Conservation (phyloP, 140 eudicot species). For the Senecio squalidus region DNA sequence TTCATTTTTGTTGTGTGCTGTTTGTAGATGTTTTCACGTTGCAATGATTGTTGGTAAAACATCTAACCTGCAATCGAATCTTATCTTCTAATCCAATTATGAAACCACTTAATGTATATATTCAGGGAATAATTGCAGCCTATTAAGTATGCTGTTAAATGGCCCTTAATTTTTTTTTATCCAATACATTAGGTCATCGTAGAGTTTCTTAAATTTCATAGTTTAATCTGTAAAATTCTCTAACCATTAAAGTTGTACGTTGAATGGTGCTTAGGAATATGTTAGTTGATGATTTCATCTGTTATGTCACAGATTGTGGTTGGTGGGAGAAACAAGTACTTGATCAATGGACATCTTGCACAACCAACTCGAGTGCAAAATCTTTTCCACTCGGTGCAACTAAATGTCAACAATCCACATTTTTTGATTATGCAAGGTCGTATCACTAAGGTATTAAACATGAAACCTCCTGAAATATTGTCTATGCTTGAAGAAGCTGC, state of each 20-base stretch:
- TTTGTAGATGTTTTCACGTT: too few relatives aligned
- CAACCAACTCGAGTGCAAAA: slow-evolving; percentile 98
- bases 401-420: slow-evolving; percentile 97
- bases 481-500: slow-evolving; percentile 99
- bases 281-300: neutral
- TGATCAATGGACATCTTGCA: slow-evolving; percentile 97
- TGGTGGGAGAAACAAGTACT: slow-evolving; percentile 98
- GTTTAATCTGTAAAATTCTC: too few relatives aligned
- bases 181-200: too few relatives aligned
- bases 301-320: slow-evolving; percentile 74
- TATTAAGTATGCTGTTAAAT: too few relatives aligned
- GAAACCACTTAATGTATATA: too few relatives aligned
- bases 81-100: too few relatives aligned
- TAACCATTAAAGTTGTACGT: too few relatives aligned
- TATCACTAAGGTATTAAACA: slow-evolving; percentile 94
- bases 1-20: too few relatives aligned
- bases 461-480: slow-evolving; percentile 99
- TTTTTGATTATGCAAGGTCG: slow-evolving; percentile 99
- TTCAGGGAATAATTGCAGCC: too few relatives aligned
- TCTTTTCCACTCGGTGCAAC: slow-evolving; percentile 97
- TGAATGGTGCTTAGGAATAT: neutral
- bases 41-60: too few relatives aligned
- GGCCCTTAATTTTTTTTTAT: too few relatives aligned
- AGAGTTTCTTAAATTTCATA: neutral
- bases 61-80: too few relatives aligned